Conservation (phyloP, 768 basidiomycete genomes). For the Hysterangium stoloniferum region DNA sequence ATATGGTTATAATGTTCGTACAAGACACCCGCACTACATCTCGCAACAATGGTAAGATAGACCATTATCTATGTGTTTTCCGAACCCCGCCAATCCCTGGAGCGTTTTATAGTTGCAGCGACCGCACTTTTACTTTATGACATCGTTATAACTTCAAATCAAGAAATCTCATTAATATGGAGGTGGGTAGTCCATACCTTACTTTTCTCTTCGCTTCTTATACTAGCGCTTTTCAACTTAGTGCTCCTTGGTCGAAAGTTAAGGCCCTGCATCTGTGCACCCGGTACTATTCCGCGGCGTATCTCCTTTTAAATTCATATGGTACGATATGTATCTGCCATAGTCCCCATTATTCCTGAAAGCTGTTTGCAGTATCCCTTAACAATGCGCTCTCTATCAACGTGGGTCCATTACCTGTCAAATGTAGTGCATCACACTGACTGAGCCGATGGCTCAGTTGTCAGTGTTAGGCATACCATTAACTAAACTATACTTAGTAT, state of each 20-base stretch:
- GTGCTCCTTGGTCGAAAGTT: not conserved
- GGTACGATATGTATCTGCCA: not conserved
- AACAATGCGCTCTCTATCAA: not conserved
- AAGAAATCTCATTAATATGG: too few relatives aligned
- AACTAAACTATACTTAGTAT: not conserved
- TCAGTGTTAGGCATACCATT: not conserved
- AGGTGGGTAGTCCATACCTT: too few relatives aligned
- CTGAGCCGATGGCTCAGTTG: not conserved
- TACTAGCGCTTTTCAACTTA: too few relatives aligned
- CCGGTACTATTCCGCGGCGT: slow-evolving; percentile 2
- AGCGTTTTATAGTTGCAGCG: too few relatives aligned
- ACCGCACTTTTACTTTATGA: too few relatives aligned
- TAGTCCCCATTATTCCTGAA: not conserved
- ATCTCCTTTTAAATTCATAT: not conserved
- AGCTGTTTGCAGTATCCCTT: not conserved
- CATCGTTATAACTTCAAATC: too few relatives aligned
- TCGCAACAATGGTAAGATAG: too few relatives aligned
- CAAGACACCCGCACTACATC: too few relatives aligned
- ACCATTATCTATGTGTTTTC: too few relatives aligned
- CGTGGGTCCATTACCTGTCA: not conserved
- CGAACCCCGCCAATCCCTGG: too few relatives aligned
- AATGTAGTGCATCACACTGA: not conserved
- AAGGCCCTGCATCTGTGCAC: not conserved
- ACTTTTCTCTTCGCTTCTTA: too few relatives aligned
- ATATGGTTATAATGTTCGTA: too few relatives aligned